phyloP scores from a whole-genome alignment of 2,329 filamentous ascomycete genomes.

The Xylariales sp. region DNA sequence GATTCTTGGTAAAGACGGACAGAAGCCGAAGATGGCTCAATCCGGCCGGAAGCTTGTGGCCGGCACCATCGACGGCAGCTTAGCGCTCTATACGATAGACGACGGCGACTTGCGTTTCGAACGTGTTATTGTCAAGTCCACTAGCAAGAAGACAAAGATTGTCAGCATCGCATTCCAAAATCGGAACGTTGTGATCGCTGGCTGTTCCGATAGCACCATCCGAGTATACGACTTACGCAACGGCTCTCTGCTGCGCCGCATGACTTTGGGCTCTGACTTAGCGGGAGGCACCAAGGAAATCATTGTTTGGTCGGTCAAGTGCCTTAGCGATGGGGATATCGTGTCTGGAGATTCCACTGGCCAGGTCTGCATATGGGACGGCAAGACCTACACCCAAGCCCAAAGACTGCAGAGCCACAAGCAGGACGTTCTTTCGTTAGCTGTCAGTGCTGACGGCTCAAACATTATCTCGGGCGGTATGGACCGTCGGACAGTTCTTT shows the following conservation, averaged over 20 bases:
- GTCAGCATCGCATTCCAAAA: slow-evolving; percentile 90
- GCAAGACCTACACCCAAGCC: slow-evolving; percentile 81
- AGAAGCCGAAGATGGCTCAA: slow-evolving; percentile 16
- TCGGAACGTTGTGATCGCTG: slow-evolving; percentile 75
- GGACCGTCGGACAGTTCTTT: slow-evolving; percentile 81
- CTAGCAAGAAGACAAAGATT: slow-evolving; percentile 81
- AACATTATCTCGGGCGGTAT: slow-evolving; percentile 87
- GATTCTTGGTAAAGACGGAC: slow-evolving; percentile 2
- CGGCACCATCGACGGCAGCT: slow-evolving; percentile 86
- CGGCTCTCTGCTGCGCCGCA: slow-evolving; percentile 70
- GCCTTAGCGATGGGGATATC: slow-evolving; percentile 81
- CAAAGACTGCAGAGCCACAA: slow-evolving; percentile 85
- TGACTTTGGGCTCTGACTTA: slow-evolving; percentile 80
- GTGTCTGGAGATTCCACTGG: slow-evolving; percentile 94
- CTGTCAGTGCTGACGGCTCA: slow-evolving; percentile 73
- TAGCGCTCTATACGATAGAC: slow-evolving; percentile 81
- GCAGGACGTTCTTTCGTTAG: slow-evolving; percentile 86
- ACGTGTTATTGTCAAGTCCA: slow-evolving; percentile 68
- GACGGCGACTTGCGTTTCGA: slow-evolving; percentile 81
- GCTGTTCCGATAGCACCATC: slow-evolving; percentile 93
- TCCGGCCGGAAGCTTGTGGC: slow-evolving; percentile 58
- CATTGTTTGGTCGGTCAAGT: slow-evolving; percentile 91
- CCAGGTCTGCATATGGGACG: slow-evolving; percentile 90
- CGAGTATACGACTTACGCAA: slow-evolving; percentile 83
- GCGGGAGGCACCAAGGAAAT: slow-evolving; percentile 76